Base-by-base conservation (phyloP, 129 eudicot species). In the Rutidosis leptorrhynchoides region DNA sequence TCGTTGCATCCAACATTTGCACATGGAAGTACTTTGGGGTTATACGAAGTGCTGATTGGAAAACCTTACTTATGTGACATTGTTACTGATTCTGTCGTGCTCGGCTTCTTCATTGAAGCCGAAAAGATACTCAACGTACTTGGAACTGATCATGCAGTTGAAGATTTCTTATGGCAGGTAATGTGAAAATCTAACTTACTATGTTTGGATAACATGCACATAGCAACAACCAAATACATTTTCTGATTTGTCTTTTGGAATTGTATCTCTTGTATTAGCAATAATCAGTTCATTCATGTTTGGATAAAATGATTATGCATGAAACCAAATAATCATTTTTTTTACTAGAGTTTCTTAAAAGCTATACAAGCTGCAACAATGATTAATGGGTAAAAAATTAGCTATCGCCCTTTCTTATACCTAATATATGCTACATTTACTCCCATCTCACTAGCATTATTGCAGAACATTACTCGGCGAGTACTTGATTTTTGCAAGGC, bases 111-210 rank as follows among this genome's bases (percentile, higher is more conserved):
- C 61, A 65, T 93, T 70, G 95, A 93, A 77, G 74, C 85, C 49
- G 91, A 83, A 74, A 88, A 82, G 80, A 82, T 93, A 68, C 76
- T 73, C 40, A 65, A 91, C 0, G 80, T 84, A 8, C 76, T 83
- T 67, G 82, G 89, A 76, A 76, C 91, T 30, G 87, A 93, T 78
- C 80, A 81, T 28, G 87, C 86, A 42, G 85, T 93, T 40, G 96
- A 88, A 67, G 84, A 85, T 70, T 93, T 93, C 84, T 72, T 93
- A 66, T 93, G 96, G 98, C 81, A 76, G 98, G 98, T 85, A 78
- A 35, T 74, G 6, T 74, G 8, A 32, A 65, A 26, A 35, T 37
- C 7, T 6, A 37, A 43, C 3, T 53, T 48, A 8, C 15, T 30
- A 42, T 40, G 63, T 7, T n/a, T 2, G 1, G 55, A 22, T 48